Evolutionary conservation across 768 basidiomycete genomes (phyloP).

Genomic region (Neoboletus magnificus): DNA sequence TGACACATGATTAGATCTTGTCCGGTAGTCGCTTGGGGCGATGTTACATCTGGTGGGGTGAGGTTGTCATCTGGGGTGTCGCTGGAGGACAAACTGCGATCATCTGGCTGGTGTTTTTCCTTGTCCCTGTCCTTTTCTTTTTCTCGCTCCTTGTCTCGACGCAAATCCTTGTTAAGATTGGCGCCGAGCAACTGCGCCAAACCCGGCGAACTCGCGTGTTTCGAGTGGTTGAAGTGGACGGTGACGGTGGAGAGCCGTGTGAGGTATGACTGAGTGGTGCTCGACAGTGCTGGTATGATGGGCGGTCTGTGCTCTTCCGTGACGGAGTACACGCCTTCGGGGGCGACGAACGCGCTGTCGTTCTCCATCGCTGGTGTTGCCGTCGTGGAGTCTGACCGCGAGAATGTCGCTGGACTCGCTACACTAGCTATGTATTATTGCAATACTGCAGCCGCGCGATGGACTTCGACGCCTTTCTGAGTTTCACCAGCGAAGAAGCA

Average conservation of each 20-base stretch:
- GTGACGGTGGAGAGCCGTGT: constrained; percentile 60
- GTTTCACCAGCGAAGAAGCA: neutral
- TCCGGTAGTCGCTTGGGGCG: constrained; percentile 32
- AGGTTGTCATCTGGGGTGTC: constrained; percentile 65
- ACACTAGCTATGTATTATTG: neutral
- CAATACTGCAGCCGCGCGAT: neutral
- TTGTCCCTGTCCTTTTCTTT: constrained; percentile 41
- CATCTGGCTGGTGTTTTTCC: constrained; percentile 43
- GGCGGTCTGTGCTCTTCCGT: constrained; percentile 81
- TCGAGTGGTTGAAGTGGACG: constrained; percentile 59
- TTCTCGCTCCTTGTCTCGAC: constrained; percentile 40
- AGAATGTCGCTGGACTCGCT: constrained; percentile 5
- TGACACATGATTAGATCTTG: constrained; percentile 28
- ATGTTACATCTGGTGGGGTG: constrained; percentile 40
- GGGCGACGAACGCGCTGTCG: constrained; percentile 82
- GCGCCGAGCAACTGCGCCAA: constrained; percentile 67
- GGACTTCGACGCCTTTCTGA: neutral
- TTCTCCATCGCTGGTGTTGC: constrained; percentile 56
- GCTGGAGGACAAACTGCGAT: constrained; percentile 76
- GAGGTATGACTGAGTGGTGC: constrained; percentile 43
- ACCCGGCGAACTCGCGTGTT: constrained; percentile 53
- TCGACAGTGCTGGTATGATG: constrained; percentile 38
- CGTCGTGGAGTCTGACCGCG: constrained; percentile 14
- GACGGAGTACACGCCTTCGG: constrained; percentile 86
- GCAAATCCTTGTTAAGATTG: constrained; percentile 53